These are phyloP conservation scores for Pseudozyma flocculosa DNA, from an alignment of 1,284 basidiomycete genomes.

Conservation along the genomic window DNA sequence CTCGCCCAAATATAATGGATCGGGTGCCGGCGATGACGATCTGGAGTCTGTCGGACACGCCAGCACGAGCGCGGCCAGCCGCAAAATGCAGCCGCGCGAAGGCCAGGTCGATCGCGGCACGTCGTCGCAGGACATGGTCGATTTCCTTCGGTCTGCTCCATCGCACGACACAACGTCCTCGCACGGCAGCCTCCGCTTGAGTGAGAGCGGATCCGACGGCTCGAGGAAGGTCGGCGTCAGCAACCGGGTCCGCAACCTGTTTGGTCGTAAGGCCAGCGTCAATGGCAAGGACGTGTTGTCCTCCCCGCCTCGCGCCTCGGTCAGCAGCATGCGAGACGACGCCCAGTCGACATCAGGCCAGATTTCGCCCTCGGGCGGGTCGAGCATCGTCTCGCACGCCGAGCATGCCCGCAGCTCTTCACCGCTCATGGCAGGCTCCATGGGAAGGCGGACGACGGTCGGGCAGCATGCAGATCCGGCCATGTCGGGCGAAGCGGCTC, in stretches of 20 bases:
- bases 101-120: slow-evolving; percentile 11
- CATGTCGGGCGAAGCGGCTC: too few relatives aligned
- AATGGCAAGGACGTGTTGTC: slow-evolving; percentile 17
- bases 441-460: too few relatives aligned
- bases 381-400: too few relatives aligned
- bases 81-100: slow-evolving; percentile 26
- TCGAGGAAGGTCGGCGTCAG: slow-evolving; percentile 24
- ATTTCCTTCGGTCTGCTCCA: slow-evolving; percentile 41
- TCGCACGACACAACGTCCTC: too few relatives aligned
- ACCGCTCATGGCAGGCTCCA: too few relatives aligned
- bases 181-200: too few relatives aligned
- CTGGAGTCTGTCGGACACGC: background rate
- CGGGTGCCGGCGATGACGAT: slow-evolving; percentile 1
- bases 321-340: slow-evolving; percentile 11
- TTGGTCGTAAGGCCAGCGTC: slow-evolving; percentile 31
- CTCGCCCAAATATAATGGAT: too few relatives aligned
- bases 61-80: background rate
- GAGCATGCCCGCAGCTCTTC: too few relatives aligned
- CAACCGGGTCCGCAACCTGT: slow-evolving; percentile 30
- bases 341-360: slow-evolving; percentile 8
- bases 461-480: too few relatives aligned
- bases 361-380: too few relatives aligned
- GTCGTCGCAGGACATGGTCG: slow-evolving; percentile 27
- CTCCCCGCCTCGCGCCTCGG: slow-evolving; percentile 11
- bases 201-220: background rate